Evolutionary conservation across 768 basidiomycete species (phyloP), one percentile per base, ranked within the genome.

Genomic region (Lactarius hengduanensis): DNA sequence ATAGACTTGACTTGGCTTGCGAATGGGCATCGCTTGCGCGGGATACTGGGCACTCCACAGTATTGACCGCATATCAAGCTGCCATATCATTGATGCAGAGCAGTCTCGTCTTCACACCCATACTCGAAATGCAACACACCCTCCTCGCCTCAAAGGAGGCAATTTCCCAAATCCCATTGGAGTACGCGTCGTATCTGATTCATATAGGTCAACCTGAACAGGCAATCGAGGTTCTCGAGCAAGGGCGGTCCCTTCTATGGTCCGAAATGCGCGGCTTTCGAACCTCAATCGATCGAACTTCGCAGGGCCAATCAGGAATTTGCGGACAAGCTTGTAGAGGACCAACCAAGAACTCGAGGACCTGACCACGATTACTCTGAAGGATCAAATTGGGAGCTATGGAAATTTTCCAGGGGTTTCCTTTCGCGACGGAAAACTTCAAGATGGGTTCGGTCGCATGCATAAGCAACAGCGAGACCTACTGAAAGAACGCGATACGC

Each of bases 211-310:
- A 54, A 41, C 16, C 18, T 10, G 50, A 34, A 16, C 18, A 11
- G 15, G 66, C 66, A 2, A 40, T 67, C 28, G 67, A 69, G 8
- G 32, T 38, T 50, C 43, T 69, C 22, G 67, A 69, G 26, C 36
- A 62, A 26, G 67, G 67, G 6, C 20, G 67, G 7, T n/a, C 66
- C 36, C 26, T 69, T 18, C 57, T 69, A 4, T 69, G 67, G 67
- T 59, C 57, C 0, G 47, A 68, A 53, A 41, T 69, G 34, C 66
- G 53, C 28, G 55, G 57, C 5, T 41, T 69, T 22, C 67, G 67
- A 6, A 54, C 66, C 5, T 59, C 67, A 2, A 18, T 57, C 9
- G 67, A 69, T 15, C 54, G 50, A 10, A 10, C 57, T 69, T n/a
- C 40, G 54, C 7, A 20, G 4, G 0, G 28, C 30, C 20, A 15